phyloP scores from a whole-genome alignment of 1,139 yeast species.

The Protomyces inouyei region DNA sequence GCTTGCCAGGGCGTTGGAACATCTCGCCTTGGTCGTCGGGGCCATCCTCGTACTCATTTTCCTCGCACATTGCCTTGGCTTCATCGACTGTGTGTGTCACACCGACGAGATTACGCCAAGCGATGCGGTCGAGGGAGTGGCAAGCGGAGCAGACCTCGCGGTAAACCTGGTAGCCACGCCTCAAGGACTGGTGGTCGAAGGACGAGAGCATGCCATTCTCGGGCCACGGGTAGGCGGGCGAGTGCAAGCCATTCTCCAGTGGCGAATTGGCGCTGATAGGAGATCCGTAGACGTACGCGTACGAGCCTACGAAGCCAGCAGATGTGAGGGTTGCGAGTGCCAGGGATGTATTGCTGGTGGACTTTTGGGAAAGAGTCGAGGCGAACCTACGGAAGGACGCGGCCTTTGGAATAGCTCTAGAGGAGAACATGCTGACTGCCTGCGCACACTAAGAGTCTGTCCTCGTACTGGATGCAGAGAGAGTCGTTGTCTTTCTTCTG shows the following conservation, averaged over 20 bases:
- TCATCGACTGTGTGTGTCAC: slow-evolving; percentile 89
- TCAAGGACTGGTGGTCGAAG: slow-evolving; percentile 71
- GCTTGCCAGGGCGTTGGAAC: slow-evolving; percentile 96
- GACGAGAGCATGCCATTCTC: slow-evolving; percentile 84
- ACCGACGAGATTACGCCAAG: slow-evolving; percentile 98
- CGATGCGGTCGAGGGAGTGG: slow-evolving; percentile 88
- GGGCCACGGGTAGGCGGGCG: slow-evolving; percentile 90
- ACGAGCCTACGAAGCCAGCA: slow-evolving; percentile 38
- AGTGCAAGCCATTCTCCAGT: slow-evolving; percentile 97
- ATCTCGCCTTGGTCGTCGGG: slow-evolving; percentile 99
- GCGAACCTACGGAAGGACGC: slow-evolving; percentile 25
- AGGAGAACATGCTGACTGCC: slow-evolving; percentile 9
- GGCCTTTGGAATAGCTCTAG: slow-evolving; percentile 20
- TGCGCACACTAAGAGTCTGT: not conserved
- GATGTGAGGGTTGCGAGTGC: slow-evolving; percentile 34
- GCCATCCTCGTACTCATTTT: slow-evolving; percentile 96
- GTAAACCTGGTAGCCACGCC: slow-evolving; percentile 99
- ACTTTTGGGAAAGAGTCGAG: slow-evolving; percentile 27
- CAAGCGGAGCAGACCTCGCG: slow-evolving; percentile 99
- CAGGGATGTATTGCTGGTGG: slow-evolving; percentile 32
- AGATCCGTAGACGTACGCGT: slow-evolving; percentile 62
- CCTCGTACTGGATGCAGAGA: no score
- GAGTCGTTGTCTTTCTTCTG: not conserved
- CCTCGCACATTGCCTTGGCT: slow-evolving; percentile 91
- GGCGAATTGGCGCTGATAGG: slow-evolving; percentile 96